These are phyloP conservation scores for Fusarium zealandicum DNA, from an alignment of 2,329 filamentous ascomycete genomes.

Conservation along the genomic window DNA sequence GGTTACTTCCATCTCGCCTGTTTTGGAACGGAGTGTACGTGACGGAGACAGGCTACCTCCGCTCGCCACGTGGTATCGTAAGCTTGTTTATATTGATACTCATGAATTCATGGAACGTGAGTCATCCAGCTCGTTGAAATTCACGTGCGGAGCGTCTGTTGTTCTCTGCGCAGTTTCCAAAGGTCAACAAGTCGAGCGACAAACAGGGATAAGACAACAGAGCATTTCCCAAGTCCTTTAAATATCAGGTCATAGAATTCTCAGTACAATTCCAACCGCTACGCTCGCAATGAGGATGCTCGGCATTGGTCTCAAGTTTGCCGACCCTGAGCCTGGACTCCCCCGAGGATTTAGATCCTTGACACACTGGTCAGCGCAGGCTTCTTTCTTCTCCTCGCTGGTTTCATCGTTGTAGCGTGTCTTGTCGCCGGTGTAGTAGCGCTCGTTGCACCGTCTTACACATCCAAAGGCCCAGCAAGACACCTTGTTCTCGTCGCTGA, in stretches of 20 bases:
- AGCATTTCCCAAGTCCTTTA: neutral
- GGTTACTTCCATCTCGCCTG: no score
- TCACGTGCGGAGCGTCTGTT: no score
- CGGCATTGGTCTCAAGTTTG: neutral
- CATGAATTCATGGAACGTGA: no score
- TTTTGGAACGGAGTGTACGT: no score
- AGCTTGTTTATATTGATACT: no score
- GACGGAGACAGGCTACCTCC: no score
- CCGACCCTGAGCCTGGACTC: neutral
- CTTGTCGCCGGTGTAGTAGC: constrained; percentile 29
- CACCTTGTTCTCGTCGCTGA: constrained; percentile 20
- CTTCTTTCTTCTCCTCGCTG: constrained; percentile 11
- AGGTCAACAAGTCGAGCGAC: no score
- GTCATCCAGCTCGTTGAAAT: no score
- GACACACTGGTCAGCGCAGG: constrained; percentile 27
- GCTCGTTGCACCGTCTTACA: constrained; percentile 27
- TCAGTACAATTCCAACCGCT: neutral
- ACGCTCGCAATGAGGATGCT: neutral
- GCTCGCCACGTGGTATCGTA: no score
- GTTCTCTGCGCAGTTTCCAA: no score
- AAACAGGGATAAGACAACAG: no score
- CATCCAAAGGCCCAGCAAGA: constrained; percentile 35
- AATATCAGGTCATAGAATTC: neutral
- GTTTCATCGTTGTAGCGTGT: constrained; percentile 19
- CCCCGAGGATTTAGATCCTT: constrained; percentile 25